Evolutionary conservation across 2,329 filamentous ascomycete genomes (phyloP).

Genomic region (Hymenoscyphus linearis): DNA sequence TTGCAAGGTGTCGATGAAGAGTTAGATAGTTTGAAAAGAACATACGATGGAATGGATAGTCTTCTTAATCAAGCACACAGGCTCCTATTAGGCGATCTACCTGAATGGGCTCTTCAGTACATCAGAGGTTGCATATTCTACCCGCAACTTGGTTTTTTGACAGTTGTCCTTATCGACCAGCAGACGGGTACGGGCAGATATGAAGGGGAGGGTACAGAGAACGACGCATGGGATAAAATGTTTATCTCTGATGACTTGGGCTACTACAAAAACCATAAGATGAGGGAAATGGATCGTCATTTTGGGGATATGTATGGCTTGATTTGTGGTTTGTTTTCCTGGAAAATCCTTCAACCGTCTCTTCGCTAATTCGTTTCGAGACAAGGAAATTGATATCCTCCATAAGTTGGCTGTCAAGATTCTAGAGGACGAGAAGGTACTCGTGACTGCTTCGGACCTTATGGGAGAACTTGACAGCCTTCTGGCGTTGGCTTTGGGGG

Average conservation of each 20-base stretch:
- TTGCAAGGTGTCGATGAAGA: constrained; percentile 64
- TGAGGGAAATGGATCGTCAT: constrained; percentile 73
- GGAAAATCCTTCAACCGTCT: not conserved
- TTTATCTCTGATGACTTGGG: constrained; percentile 66
- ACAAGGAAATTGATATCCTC: constrained; percentile 84
- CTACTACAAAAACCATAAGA: constrained; percentile 83
- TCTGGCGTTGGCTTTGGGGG: constrained; percentile 73
- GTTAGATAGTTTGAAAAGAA: constrained; percentile 72
- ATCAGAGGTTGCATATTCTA: constrained; percentile 79
- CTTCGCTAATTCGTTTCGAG: constrained; percentile 37
- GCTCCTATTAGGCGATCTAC: constrained; percentile 57
- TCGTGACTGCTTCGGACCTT: constrained; percentile 67
- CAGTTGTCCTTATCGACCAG: constrained; percentile 61
- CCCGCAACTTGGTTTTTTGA: constrained; percentile 86
- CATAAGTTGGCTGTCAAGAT: constrained; percentile 69
- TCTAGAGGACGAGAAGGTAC: constrained; percentile 59
- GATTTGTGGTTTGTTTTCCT: constrained; percentile 63
- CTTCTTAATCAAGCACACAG: constrained; percentile 65
- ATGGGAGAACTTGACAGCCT: constrained; percentile 86
- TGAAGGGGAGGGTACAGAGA: constrained; percentile 50
- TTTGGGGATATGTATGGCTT: constrained; percentile 80
- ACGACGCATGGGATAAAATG: constrained; percentile 68
- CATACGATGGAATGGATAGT: constrained; percentile 70
- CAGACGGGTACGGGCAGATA: constrained; percentile 55
- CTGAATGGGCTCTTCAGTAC: constrained; percentile 49